Conservation (phyloP, 108 stramenopile genomes). For the Cafeteria roenbergensis region DNA sequence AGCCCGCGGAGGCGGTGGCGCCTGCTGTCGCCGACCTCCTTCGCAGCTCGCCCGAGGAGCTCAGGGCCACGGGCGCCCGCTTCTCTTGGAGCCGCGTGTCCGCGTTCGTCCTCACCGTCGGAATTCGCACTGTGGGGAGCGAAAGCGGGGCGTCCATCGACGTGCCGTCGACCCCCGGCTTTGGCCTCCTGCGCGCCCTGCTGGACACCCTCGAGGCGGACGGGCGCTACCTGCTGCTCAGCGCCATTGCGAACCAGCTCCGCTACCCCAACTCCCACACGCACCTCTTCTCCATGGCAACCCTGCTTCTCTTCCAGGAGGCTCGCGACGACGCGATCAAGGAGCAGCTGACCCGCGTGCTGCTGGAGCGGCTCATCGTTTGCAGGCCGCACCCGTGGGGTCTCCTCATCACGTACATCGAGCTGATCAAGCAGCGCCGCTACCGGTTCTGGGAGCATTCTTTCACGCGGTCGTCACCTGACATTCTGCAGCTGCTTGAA, state of each 20-base stretch:
- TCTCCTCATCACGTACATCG: constrained; percentile 89
- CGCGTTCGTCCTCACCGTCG: no score
- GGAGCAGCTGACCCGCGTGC: constrained; percentile 93
- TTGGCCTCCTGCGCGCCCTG: constrained; percentile 68
- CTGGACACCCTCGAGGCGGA: constrained; percentile 72
- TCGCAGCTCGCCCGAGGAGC: no score
- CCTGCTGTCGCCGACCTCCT: no score
- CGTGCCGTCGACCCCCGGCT: constrained; percentile 39
- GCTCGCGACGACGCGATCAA: constrained; percentile 73
- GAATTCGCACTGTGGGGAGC: no score
- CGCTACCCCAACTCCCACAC: constrained; percentile 98
- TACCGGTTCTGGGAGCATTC: constrained; percentile 93
- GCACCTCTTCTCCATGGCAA: constrained; percentile 90
- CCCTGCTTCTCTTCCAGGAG: constrained; percentile 90
- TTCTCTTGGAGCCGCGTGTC: no score
- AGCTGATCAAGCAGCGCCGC: constrained; percentile 96
- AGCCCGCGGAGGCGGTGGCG: no score
- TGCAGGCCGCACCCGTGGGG: constrained; percentile 97
- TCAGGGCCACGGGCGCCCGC: no score
- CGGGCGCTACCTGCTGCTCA: constrained; percentile 83
- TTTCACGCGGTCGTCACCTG: constrained; percentile 90
- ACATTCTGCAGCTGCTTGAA: constrained; percentile 96
- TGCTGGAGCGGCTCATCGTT: constrained; percentile 90
- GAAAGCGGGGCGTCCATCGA: no score
- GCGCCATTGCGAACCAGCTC: constrained; percentile 96